phyloP scores from a whole-genome alignment of 1,284 basidiomycete species.

The Trichosporon faecale region DNA sequence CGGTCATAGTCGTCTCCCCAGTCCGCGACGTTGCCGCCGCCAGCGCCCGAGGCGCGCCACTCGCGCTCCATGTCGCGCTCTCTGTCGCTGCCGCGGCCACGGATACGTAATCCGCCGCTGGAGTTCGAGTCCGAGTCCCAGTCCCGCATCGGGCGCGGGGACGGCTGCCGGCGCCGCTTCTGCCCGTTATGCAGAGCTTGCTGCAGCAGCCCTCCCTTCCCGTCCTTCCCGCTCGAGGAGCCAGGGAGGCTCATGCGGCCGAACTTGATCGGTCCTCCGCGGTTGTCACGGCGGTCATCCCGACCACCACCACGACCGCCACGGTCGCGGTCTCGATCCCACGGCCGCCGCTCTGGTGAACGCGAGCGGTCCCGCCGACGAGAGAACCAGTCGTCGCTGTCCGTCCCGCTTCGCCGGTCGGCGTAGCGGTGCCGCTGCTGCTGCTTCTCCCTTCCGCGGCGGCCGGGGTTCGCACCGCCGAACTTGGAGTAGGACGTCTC shows the following conservation, averaged over 20 bases:
- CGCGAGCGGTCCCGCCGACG: background rate
- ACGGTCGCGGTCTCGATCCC: background rate
- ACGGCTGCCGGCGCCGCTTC: background rate
- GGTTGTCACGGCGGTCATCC: background rate
- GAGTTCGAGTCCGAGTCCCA: background rate
- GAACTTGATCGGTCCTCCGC: background rate
- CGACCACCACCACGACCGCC: background rate
- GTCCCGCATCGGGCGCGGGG: background rate
- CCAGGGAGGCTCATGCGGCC: slow-evolving; percentile 4
- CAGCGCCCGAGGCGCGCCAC: slow-evolving; percentile 26
- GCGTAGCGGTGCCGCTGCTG: slow-evolving; percentile 18
- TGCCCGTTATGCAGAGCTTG: background rate
- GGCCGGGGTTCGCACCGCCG: slow-evolving; percentile 33
- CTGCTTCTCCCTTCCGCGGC: slow-evolving; percentile 33
- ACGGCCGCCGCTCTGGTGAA: background rate
- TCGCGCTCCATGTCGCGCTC: slow-evolving; percentile 20
- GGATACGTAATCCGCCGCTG: background rate
- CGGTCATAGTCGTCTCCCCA: slow-evolving; percentile 29
- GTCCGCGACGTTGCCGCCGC: slow-evolving; percentile 25
- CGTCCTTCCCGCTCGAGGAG: background rate
- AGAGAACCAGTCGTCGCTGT: slow-evolving; percentile 11
- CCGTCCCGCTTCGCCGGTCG: slow-evolving; percentile 17
- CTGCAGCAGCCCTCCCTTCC: background rate
- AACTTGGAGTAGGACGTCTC: slow-evolving; percentile 22
- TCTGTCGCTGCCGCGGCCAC: background rate